These are phyloP conservation scores for Geotrichum fermentans DNA, from an alignment of 1,139 yeast genomes.

Conservation along the genomic window DNA sequence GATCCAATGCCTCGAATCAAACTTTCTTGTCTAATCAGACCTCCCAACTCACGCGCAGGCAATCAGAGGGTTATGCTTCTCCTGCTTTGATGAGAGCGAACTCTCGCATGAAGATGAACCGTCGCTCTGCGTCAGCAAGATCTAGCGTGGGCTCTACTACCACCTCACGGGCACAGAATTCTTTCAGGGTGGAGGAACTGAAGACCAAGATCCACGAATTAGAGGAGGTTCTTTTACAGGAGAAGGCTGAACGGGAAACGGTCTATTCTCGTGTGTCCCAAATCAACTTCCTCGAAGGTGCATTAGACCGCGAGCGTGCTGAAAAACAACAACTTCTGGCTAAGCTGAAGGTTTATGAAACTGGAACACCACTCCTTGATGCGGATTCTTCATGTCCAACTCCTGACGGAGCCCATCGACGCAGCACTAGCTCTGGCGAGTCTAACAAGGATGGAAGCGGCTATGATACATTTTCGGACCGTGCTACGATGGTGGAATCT, in stretches of 20 bases:
- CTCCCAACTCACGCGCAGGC: conserved; percentile 10
- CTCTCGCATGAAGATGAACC: conserved; percentile 8
- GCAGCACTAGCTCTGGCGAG: neutral
- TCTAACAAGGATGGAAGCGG: neutral
- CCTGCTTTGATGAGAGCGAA: neutral
- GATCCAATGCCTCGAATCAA: neutral
- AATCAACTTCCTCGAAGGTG: conserved; percentile 27
- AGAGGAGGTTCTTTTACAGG: conserved; percentile 32
- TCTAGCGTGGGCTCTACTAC: neutral
- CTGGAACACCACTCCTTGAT: neutral
- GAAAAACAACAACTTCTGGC: conserved; percentile 26
- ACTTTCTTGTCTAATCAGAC: conserved; percentile 12
- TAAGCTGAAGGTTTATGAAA: conserved; percentile 16
- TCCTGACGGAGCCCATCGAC: neutral
- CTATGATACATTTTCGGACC: conserved; percentile 5
- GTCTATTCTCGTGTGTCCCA: conserved; percentile 27
- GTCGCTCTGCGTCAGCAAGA: conserved; percentile 4
- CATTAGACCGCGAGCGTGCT: conserved; percentile 25
- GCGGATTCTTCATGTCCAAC: too few relatives aligned
- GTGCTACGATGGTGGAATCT: conserved; percentile 11
- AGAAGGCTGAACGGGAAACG: conserved; percentile 29
- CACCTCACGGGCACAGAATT: conserved; percentile 1
- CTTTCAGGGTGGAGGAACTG: conserved; percentile 30
- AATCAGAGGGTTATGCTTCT: neutral
- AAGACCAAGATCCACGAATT: conserved; percentile 32